Base-by-base conservation (phyloP, 2,329 filamentous ascomycete genomes). In the Exophiala alcalophila region DNA sequence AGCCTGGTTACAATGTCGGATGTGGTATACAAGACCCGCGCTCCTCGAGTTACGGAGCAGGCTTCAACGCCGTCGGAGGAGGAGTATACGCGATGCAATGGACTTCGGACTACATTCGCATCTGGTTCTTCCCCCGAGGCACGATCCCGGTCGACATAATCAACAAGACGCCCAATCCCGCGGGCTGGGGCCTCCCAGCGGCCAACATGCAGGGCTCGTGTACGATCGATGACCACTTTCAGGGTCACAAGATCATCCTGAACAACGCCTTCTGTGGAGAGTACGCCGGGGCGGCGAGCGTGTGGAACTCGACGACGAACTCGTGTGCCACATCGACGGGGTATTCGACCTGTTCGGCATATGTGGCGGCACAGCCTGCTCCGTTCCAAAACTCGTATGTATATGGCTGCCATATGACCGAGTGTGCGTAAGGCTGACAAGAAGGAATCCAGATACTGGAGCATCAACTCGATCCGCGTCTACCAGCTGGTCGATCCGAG, bases 251-350 rank as follows among this genome's bases (percentile, higher is more conserved):
- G 52, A 77, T 94, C 47, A 42, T 90, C 51, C 81, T 92, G 64
- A 80, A 92, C 66, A 89, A 80, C 0, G 81, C 82, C 3, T 84
- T 91, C 59, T 94, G 88, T 63, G 88, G 88, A 9, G 76, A 82
- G 56, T 92, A 86, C 86, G 86, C 86, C 6, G 84, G 85, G 15
- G 61, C 69, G 32, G 76, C 80, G 9, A 41, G 20, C 25, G 51
- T 56, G 21, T 56, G 53, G 53, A 47, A 50, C 20, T 47, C 49
- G 10, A 40, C 36, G 14, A 44, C 29, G 14, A 49, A 40, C 10
- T 50, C 49, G 21, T 54, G 52, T 27, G 46, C 43, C 9, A 32
- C 39, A n/a, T 32, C 26, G 9, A 54, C 52, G 0, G 44, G 44
- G 3, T 48, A 50, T 20, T 38, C 42, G 5, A 45, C 46, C 5